Percentiles rank a stretch among this genome's conserved stretches.
phyloP scores from a whole-genome alignment of 2,329 filamentous ascomycete species.

The Verticillium nonalfalfae region DNA sequence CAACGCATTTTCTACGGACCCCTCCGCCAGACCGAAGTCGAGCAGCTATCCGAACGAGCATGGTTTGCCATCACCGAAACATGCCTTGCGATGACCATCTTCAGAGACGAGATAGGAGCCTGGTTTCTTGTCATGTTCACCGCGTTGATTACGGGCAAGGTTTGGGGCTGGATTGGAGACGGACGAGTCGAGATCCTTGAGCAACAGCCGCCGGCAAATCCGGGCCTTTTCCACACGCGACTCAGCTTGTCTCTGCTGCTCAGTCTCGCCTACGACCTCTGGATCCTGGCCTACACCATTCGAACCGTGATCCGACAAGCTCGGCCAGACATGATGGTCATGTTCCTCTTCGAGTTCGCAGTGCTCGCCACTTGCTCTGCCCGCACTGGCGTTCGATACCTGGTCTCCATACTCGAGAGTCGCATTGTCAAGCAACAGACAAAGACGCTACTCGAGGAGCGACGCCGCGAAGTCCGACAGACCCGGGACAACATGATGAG shows the following conservation, averaged over 20 bases:
- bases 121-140: constrained; percentile 98
- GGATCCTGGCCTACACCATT: constrained; percentile 75
- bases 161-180: constrained; percentile 98
- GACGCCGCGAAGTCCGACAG: constrained; percentile 61
- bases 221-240: constrained; percentile 78
- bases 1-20: constrained; percentile 87
- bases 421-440: constrained; percentile 71
- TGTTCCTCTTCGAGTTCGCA: constrained; percentile 98
- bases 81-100: constrained; percentile 95
- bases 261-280: constrained; percentile 73
- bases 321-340: constrained; percentile 98
- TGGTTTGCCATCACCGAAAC: constrained; percentile 99
- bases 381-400: constrained; percentile 74
- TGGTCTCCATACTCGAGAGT: constrained; percentile 71
- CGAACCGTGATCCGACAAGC: constrained; percentile 80
- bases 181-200: constrained; percentile 90
- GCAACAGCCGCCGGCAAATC: constrained; percentile 88
- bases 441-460: constrained; percentile 57
- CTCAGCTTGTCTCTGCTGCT: constrained; percentile 72
- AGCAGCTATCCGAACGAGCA: constrained; percentile 93
- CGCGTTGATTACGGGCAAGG: constrained; percentile 82
- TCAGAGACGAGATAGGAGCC: constrained; percentile 87
- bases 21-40: constrained; percentile 87
- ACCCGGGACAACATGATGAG: constrained; percentile 46
- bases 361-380: constrained; percentile 74